Conservation (phyloP, 2,329 filamentous ascomycete genomes). For the Aspergillus pseudoterreus region DNA sequence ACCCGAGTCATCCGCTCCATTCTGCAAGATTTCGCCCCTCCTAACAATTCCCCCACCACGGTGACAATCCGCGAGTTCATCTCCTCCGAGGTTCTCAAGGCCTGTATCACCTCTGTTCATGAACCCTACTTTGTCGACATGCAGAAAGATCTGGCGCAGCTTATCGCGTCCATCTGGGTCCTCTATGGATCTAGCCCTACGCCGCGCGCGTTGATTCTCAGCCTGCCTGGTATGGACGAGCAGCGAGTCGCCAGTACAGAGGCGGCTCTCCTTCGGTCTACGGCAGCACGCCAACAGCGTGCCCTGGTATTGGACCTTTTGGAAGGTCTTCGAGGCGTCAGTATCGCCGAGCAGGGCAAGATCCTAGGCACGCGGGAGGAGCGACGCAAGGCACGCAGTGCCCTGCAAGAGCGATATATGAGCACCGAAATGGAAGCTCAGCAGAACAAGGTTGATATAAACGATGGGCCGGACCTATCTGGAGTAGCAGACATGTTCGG, state of each 20-base stretch:
- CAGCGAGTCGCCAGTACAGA: slow-evolving; percentile 64
- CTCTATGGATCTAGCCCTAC: slow-evolving; percentile 71
- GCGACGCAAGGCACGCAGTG: slow-evolving; percentile 40
- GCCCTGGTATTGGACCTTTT: slow-evolving; percentile 79
- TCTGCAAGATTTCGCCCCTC: slow-evolving; percentile 68
- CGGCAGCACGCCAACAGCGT: slow-evolving; percentile 69
- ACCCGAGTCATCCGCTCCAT: slow-evolving; percentile 82
- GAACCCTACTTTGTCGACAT: slow-evolving; percentile 96
- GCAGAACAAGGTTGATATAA: slow-evolving; percentile 40
- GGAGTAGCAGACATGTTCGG: slow-evolving; percentile 54
- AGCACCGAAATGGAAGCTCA: slow-evolving; percentile 43
- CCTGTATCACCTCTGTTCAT: slow-evolving; percentile 84
- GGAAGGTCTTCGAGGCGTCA: slow-evolving; percentile 81
- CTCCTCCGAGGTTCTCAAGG: slow-evolving; percentile 80
- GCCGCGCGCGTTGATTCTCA: slow-evolving; percentile 71
- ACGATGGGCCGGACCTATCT: slow-evolving; percentile 48
- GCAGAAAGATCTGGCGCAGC: slow-evolving; percentile 82
- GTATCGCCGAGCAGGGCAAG: slow-evolving; percentile 89
- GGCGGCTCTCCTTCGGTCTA: slow-evolving; percentile 53
- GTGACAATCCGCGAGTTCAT: slow-evolving; percentile 83
- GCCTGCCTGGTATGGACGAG: slow-evolving; percentile 70
- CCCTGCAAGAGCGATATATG: slow-evolving; percentile 43
- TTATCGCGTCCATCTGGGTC: slow-evolving; percentile 82
- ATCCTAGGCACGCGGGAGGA: slow-evolving; percentile 51
- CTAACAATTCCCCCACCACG: slow-evolving; percentile 49